Percentiles rank a stretch among this genome's conserved stretches.
Conservation (phyloP, 495 filamentous ascomycete species). For the Penicillium diatomitis region DNA sequence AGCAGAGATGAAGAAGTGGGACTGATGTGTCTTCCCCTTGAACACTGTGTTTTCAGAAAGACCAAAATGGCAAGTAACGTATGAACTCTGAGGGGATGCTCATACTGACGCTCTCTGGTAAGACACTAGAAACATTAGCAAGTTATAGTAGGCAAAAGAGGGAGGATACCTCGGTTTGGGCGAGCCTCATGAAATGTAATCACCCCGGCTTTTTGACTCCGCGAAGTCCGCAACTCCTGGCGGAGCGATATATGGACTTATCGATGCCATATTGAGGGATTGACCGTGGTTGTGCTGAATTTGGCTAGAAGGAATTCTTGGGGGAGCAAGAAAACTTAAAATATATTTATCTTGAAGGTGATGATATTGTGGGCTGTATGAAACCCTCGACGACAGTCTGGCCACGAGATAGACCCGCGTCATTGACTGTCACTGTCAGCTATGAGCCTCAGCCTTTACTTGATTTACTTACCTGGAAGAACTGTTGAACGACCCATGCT, state of each 20-base stretch:
- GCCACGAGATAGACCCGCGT: slow-evolving; percentile 63
- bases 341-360: slow-evolving; percentile 56
- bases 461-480: slow-evolving; percentile 8
- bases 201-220: slow-evolving; percentile 63
- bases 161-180: no score
- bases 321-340: slow-evolving; percentile 63
- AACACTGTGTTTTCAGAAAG: slow-evolving; percentile 28
- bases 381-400: slow-evolving; percentile 55
- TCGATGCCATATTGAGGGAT: slow-evolving; percentile 66
- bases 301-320: slow-evolving; percentile 68
- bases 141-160: not conserved
- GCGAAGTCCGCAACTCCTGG: slow-evolving; percentile 53
- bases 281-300: slow-evolving; percentile 51
- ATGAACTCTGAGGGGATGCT: slow-evolving; percentile 23
- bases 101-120: slow-evolving; percentile 36
- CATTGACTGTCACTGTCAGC: slow-evolving; percentile 52
- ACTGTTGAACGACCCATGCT: slow-evolving; percentile 20
- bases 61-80: slow-evolving; percentile 20
- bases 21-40: slow-evolving; percentile 16
- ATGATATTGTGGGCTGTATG: slow-evolving; percentile 53
- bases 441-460: not conserved
- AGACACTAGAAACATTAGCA: slow-evolving; percentile 20
- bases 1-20: slow-evolving; percentile 25
- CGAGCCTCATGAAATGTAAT: slow-evolving; percentile 61
- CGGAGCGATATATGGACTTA: slow-evolving; percentile 60